phyloP scores from a whole-genome alignment of 306 rosid species.

The Adenanthera pavonina region DNA sequence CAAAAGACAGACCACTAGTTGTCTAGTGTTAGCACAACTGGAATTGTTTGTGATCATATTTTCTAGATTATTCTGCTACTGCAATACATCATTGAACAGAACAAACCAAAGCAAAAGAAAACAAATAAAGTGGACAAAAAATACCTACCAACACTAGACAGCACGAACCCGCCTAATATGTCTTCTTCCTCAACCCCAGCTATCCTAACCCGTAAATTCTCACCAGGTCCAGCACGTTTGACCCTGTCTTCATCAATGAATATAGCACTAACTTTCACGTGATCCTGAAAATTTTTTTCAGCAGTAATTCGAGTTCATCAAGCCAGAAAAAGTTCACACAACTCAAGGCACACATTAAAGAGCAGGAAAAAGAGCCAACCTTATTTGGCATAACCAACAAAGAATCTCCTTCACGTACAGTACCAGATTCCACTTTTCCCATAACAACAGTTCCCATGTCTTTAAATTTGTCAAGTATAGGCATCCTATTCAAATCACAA shows the following conservation, averaged over 20 bases:
- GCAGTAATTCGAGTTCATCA: conserved; percentile 21
- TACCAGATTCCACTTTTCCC: conserved; percentile 99
- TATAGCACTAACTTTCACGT: conserved; percentile 74
- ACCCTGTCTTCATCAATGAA: conserved; percentile 75
- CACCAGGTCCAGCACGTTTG: conserved; percentile 95
- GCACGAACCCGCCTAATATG: conserved; percentile 73
- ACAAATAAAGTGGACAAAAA: neutral
- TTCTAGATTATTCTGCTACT: neutral
- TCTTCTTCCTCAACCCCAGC: conserved; percentile 93
- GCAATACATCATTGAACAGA: neutral
- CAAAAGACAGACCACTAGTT: conserved; percentile 24
- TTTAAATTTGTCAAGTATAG: conserved; percentile 86
- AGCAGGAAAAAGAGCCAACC: conserved; percentile 48
- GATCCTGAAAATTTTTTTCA: conserved; percentile 59
- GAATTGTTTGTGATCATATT: neutral
- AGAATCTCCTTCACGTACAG: conserved; percentile 78
- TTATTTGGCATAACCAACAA: conserved; percentile 92
- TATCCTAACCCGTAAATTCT: conserved; percentile 85
- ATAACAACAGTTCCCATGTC: conserved; percentile 97
- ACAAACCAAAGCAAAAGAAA: neutral
- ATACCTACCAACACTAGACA: conserved; percentile 80
- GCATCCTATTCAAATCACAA: conserved; percentile 71
- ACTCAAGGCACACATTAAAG: neutral
- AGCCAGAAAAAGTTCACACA: neutral
- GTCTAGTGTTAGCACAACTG: neutral